Evolutionary conservation across 169 alveolate genomes (phyloP).

Genomic region (Perkinsus chesapeaki): DNA sequence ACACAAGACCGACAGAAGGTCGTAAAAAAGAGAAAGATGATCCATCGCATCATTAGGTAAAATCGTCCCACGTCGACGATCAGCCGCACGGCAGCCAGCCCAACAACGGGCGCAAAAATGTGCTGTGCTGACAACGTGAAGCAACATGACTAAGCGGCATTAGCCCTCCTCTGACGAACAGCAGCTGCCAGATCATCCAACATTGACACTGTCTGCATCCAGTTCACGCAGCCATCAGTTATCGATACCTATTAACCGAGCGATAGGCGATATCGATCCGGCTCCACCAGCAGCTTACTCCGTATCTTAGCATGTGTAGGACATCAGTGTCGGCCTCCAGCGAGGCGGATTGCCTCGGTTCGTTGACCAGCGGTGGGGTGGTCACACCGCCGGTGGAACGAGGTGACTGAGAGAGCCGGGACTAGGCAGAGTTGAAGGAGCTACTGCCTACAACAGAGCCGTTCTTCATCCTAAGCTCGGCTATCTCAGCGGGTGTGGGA

Average conservation of each 20-base stretch:
- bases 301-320: not conserved
- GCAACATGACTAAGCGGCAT: not conserved
- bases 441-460: not conserved
- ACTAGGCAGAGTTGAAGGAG: not conserved
- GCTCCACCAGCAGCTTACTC: not conserved
- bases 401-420: too few species aligned
- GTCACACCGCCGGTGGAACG: not conserved
- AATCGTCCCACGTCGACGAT: too few species aligned
- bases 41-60: too few species aligned
- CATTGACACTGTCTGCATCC: not conserved
- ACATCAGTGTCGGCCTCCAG: not conserved
- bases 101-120: too few species aligned
- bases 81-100: too few species aligned
- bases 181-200: constrained; percentile 1
- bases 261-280: not conserved
- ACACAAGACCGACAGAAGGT: not conserved
- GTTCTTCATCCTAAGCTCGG: not conserved
- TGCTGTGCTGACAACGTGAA: too few species aligned
- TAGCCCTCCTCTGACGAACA: not conserved
- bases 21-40: not conserved
- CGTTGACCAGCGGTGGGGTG: not conserved
- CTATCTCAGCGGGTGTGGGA: not conserved
- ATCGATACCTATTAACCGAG: not conserved
- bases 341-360: not conserved
- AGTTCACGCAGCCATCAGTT: constrained; percentile 7